phyloP scores from a whole-genome alignment of 2,329 filamentous ascomycete genomes.

The Pseudopithomyces chartarum region DNA sequence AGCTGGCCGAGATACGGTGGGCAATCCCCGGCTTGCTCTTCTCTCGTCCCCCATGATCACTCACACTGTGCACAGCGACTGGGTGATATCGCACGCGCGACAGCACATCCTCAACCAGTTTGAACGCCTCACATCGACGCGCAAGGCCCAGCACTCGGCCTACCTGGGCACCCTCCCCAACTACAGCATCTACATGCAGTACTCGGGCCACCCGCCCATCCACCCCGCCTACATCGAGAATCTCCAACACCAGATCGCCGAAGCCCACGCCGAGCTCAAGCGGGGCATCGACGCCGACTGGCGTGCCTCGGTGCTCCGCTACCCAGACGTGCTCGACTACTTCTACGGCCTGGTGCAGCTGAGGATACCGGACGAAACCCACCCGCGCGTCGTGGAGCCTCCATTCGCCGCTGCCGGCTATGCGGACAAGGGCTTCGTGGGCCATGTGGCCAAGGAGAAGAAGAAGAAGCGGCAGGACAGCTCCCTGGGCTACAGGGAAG shows the following conservation, averaged over 20 bases:
- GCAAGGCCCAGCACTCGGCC: slow-evolving; percentile 48
- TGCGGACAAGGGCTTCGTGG: slow-evolving; percentile 40
- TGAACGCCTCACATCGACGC: slow-evolving; percentile 46
- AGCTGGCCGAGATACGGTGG: slow-evolving; percentile 42
- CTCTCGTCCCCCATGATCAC: no score
- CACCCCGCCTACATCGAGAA: slow-evolving; percentile 46
- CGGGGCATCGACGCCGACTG: slow-evolving; percentile 79
- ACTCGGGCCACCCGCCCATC: slow-evolving; percentile 51
- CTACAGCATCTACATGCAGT: slow-evolving; percentile 54
- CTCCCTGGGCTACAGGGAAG: slow-evolving; percentile 24
- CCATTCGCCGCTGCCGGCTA: slow-evolving; percentile 46
- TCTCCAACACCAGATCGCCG: slow-evolving; percentile 60
- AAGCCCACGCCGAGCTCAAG: slow-evolving; percentile 70
- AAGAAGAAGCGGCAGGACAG: slow-evolving; percentile 44
- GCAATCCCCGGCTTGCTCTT: neutral
- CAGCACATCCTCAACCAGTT: slow-evolving; percentile 52
- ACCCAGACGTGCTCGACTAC: slow-evolving; percentile 80
- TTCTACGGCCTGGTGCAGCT: slow-evolving; percentile 75
- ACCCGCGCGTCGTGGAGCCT: slow-evolving; percentile 44
- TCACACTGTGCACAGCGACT: slow-evolving; percentile 45
- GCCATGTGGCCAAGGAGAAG: slow-evolving; percentile 36
- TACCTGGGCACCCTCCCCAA: slow-evolving; percentile 52
- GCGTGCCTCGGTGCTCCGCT: slow-evolving; percentile 74
- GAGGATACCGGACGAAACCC: slow-evolving; percentile 63
- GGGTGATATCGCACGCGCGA: slow-evolving; percentile 53